Evolutionary conservation across 352 stramenopile genomes (phyloP).

Genomic region (Thalassiosira allenii): DNA sequence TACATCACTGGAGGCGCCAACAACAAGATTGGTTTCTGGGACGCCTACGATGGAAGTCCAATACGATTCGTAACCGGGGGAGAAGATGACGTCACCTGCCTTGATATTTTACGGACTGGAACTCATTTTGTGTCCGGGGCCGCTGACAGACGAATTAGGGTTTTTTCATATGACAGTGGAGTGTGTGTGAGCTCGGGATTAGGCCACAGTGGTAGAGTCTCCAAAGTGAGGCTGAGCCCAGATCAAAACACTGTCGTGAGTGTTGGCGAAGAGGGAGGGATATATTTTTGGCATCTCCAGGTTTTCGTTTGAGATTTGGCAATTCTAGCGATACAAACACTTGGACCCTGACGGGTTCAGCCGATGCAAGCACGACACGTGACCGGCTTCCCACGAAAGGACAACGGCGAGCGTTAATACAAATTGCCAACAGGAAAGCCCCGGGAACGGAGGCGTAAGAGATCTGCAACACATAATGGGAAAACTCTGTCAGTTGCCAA

Average conservation of each 20-base stretch:
- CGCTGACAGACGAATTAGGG: constrained; percentile 91
- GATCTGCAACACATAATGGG: too few species aligned
- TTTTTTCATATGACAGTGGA: constrained; percentile 98
- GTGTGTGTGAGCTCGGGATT: constrained; percentile 89
- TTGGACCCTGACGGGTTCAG: too few species aligned
- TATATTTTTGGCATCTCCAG: constrained; percentile 92
- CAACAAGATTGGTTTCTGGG: constrained; percentile 96
- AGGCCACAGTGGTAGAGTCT: constrained; percentile 94
- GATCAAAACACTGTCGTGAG: constrained; percentile 93
- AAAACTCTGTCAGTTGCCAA: too few species aligned
- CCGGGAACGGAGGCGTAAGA: too few species aligned
- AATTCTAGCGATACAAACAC: too few species aligned
- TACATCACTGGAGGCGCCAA: constrained; percentile 95
- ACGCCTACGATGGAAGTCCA: constrained; percentile 93
- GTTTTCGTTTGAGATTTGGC: too few species aligned
- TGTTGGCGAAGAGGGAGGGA: constrained; percentile 92
- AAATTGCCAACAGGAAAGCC: too few species aligned
- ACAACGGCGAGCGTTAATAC: too few species aligned
- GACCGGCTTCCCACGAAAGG: too few species aligned
- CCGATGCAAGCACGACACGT: too few species aligned
- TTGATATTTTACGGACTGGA: constrained; percentile 92
- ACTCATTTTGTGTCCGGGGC: constrained; percentile 91
- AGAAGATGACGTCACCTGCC: constrained; percentile 90
- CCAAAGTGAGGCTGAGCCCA: constrained; percentile 92
- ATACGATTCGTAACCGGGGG: constrained; percentile 95